Percentiles rank a stretch among this genome's conserved stretches.
Conservation (phyloP, 73 alveolate genomes). For the Tetrahymena elliotti region DNA sequence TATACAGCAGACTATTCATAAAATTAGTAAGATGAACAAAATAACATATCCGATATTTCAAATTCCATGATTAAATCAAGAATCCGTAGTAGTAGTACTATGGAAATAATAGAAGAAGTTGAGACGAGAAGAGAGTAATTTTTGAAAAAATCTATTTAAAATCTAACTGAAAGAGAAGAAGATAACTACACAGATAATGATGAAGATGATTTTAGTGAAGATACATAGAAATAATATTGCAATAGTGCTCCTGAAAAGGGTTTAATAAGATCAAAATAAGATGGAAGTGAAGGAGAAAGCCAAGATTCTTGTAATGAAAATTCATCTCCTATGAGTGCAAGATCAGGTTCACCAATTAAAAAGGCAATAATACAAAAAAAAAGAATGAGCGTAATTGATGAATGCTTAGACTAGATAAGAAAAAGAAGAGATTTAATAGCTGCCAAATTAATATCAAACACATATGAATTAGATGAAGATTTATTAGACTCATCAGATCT, state of each 20-base stretch:
- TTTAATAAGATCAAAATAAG: background rate
- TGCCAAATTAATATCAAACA: background rate
- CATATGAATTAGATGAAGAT: background rate
- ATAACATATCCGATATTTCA: background rate
- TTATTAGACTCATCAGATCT: background rate
- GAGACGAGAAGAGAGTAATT: background rate
- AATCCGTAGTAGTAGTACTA: background rate
- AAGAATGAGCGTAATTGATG: background rate
- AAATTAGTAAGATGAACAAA: background rate
- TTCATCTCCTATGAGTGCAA: background rate
- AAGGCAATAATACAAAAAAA: background rate
- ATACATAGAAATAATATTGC: background rate
- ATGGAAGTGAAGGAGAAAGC: background rate
- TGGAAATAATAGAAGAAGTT: background rate
- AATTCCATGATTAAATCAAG: background rate
- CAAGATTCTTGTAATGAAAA: background rate
- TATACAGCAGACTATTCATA: background rate
- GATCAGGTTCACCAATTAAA: background rate
- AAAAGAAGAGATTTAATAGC: background rate
- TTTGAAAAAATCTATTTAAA: background rate
- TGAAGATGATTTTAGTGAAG: background rate
- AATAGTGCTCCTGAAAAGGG: background rate
- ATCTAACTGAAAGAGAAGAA: background rate
- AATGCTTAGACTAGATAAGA: background rate
- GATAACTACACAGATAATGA: background rate